Evolutionary conservation across 495 filamentous ascomycete genomes (phyloP), one percentile per base, ranked within the genome.

Genomic region (Daldinia caldariorum): DNA sequence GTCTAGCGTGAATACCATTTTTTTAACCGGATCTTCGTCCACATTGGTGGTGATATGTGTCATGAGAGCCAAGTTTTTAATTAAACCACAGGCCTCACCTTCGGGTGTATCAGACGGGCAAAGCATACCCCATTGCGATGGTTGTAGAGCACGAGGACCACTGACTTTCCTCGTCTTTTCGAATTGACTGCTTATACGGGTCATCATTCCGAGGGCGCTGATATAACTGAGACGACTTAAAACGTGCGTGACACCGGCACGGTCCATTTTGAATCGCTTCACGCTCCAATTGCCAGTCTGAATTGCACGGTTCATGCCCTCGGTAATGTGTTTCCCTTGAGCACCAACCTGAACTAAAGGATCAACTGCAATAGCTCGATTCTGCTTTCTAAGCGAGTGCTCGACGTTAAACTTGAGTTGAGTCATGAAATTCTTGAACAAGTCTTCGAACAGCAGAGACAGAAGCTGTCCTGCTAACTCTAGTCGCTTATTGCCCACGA

Each of bases 191-290:
- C 89, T 94, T 71, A 98, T 98, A 72, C 95, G 89, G 10, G 96
- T 98, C 96, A 99, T 98, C 96, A 98, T 98, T 61, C 96, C 96
- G n/a, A 99, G 86, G 10, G 96, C 96, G 71, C 91, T 92, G 80
- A 98, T 97, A 75, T 97, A 99, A 78, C 94, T 97, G 50, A 98
- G 82, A 47, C 95, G 88, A 81, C 94, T 97, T 16, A 99, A 84
- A 60, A 99, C 94, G 78, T 99, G 95, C 3, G 95, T 97, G 9
- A 99, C 94, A 73, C 95, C 95, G 20, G 95, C 95, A 78, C 95
- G 87, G 75, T 97, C 94, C 95, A 98, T 99, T 79, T 93, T 92
- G 83, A 98, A 98, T 77, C 96, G 92, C 78, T 95, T 97, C 58
- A 98, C 84, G 61, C 85, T 97, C 95, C 95, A 99, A 73, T 99